Evolutionary conservation across 495 filamentous ascomycete genomes (phyloP).

Genomic region (Aspergillus cavernicola): DNA sequence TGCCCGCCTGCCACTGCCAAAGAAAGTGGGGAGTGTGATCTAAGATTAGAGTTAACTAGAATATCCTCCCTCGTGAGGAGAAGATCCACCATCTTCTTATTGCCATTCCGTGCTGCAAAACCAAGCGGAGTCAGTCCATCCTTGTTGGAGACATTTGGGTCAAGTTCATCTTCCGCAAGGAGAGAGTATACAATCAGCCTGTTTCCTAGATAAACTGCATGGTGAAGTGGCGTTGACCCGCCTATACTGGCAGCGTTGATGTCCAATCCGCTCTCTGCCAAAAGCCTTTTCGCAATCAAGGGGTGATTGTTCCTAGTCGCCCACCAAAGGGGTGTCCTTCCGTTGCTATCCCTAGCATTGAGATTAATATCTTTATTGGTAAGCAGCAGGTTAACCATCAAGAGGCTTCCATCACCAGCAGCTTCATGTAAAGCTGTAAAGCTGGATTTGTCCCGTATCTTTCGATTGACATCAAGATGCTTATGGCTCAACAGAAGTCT

Average conservation of each 20-base stretch:
- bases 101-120: not conserved
- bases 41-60: not conserved
- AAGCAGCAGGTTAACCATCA: not conserved
- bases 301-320: not conserved
- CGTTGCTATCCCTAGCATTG: not conserved
- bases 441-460: not conserved
- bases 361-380: not conserved
- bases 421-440: conserved; percentile 1
- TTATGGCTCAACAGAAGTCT: not conserved
- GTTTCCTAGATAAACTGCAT: not conserved
- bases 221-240: not conserved
- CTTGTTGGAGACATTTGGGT: not conserved
- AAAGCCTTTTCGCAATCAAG: not conserved
- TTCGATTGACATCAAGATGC: not conserved
- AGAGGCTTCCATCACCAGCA: not conserved
- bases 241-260: not conserved
- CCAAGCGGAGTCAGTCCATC: not conserved
- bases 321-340: not conserved
- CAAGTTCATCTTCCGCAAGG: not conserved
- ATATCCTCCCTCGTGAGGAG: not conserved
- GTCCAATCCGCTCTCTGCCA: not conserved
- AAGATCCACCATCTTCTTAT: not conserved
- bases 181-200: not conserved
- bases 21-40: not conserved
- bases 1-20: not conserved